These are phyloP conservation scores for Claviceps fusiformis DNA, from an alignment of 2,329 filamentous ascomycete species.

Conservation along the genomic window DNA sequence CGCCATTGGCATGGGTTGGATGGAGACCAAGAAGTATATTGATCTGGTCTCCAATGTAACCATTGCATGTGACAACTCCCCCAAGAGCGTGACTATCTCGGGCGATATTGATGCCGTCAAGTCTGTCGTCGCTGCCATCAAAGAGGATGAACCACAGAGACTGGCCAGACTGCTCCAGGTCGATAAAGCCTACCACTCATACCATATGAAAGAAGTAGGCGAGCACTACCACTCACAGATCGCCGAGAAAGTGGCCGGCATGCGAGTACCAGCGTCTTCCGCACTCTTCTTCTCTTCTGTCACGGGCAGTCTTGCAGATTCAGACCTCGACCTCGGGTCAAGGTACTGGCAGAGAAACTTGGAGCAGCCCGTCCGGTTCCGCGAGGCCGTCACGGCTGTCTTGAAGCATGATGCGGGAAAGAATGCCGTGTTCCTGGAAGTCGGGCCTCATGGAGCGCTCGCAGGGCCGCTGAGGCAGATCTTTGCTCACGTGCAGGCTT, in stretches of 20 bases:
- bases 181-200: constrained; percentile 29
- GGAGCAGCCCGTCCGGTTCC: constrained; percentile 5
- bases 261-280: background rate
- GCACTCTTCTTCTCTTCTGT: constrained; percentile 5
- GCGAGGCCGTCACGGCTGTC: background rate
- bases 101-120: constrained; percentile 20
- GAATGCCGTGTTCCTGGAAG: constrained; percentile 8
- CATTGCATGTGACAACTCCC: constrained; percentile 27
- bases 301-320: background rate
- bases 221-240: background rate
- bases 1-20: constrained; percentile 3
- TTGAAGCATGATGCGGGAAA: background rate
- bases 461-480: constrained; percentile 11
- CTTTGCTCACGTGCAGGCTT: background rate
- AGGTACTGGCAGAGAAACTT: constrained; percentile 8
- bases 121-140: constrained; percentile 21
- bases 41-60: background rate
- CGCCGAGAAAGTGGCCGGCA: background rate
- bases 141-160: constrained; percentile 20
- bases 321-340: background rate
- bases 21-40: background rate
- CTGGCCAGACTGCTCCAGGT: constrained; percentile 29
- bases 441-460: constrained; percentile 12
- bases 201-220: background rate
- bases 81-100: constrained; percentile 25